Percentiles rank a stretch among this genome's conserved stretches.
These are phyloP conservation scores for Penicillium mononematosum DNA, from an alignment of 495 filamentous ascomycete genomes.

Conservation along the genomic window DNA sequence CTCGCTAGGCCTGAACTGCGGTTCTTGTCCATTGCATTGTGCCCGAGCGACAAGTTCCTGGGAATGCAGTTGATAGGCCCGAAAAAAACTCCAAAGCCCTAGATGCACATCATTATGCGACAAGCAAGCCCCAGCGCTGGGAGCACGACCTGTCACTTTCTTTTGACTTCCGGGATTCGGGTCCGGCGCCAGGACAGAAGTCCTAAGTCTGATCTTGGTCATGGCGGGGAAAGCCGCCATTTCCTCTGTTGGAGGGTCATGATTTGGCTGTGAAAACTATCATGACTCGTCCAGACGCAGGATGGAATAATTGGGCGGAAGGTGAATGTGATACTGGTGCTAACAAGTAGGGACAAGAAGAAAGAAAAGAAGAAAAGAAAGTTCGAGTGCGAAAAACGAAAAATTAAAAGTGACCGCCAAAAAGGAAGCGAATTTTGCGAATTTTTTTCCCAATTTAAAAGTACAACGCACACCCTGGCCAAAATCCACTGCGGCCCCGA, in stretches of 20 bases:
- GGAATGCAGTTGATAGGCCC: conserved; percentile 11
- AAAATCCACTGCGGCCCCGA: conserved; percentile 9
- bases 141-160: conserved; percentile 13
- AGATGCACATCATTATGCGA: conserved; percentile 16
- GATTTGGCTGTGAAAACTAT: not conserved
- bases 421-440: conserved; percentile 16
- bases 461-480: conserved; percentile 12
- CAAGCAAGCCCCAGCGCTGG: conserved; percentile 5
- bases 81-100: not conserved
- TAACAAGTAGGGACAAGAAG: conserved; percentile 6
- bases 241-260: not conserved
- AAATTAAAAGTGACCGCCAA: conserved; percentile 10
- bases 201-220: conserved; percentile 2
- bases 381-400: conserved; percentile 6
- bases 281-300: not conserved
- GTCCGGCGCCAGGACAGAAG: conserved; percentile 4
- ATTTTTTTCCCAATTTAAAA: conserved; percentile 8
- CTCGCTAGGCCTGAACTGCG: not conserved
- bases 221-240: conserved; percentile 10
- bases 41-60: conserved; percentile 2
- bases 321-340: not conserved
- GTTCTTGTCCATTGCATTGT: not conserved
- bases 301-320: not conserved
- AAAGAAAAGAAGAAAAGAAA: conserved; percentile 14
- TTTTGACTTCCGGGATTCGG: conserved; percentile 12